These are phyloP conservation scores for Daldinia decipiens DNA, from an alignment of 495 filamentous ascomycete genomes.

Conservation along the genomic window DNA sequence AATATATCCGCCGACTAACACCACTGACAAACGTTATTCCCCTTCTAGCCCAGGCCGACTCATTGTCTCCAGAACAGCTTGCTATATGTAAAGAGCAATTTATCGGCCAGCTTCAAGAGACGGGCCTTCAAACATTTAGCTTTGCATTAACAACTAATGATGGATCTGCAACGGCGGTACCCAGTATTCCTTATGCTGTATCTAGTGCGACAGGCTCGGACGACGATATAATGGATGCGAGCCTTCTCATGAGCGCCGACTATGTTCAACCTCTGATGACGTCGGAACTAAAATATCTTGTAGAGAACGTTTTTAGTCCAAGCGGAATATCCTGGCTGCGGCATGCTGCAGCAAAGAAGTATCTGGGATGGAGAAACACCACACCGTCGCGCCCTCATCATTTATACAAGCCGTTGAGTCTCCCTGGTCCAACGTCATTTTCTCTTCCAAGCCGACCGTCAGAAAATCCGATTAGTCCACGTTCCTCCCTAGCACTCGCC, in stretches of 20 bases:
- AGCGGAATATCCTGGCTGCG: constrained; percentile 88
- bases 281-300: constrained; percentile 78
- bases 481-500: constrained; percentile 72
- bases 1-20: constrained; percentile 78
- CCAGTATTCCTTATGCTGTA: constrained; percentile 73
- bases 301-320: constrained; percentile 78
- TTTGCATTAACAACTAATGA: constrained; percentile 58
- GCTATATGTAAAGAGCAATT: constrained; percentile 70
- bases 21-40: constrained; percentile 89
- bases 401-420: constrained; percentile 44
- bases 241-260: constrained; percentile 90
- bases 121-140: constrained; percentile 73
- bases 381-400: constrained; percentile 41
- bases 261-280: constrained; percentile 86
- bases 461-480: constrained; percentile 6
- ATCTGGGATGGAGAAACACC: constrained; percentile 70
- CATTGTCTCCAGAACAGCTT: constrained; percentile 68
- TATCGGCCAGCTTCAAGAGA: constrained; percentile 65
- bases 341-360: constrained; percentile 87
- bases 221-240: constrained; percentile 92
- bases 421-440: constrained; percentile 18
- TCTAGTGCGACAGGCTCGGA: constrained; percentile 83
- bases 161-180: constrained; percentile 32
- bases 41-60: constrained; percentile 82
- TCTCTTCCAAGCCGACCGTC: constrained; percentile 8